Base-by-base conservation (phyloP, 177 flowering plant genomes). In the Tripterygium wilfordii region DNA sequence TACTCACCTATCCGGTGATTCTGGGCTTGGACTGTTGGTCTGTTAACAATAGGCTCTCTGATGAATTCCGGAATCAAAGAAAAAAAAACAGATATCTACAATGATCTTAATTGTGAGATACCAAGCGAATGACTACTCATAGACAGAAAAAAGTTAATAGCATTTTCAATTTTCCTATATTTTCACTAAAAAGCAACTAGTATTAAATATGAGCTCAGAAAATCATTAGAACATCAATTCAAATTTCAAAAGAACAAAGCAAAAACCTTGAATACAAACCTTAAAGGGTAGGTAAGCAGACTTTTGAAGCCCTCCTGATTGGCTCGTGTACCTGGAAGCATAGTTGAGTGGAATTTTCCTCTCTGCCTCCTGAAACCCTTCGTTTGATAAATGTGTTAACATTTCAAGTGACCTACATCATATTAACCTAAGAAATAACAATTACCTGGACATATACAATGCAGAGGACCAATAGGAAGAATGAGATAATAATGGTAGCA, bases 241-340 rank as follows among this genome's bases (percentile, higher is more conserved):
- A n/a, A n/a, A n/a, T n/a, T n/a, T 8, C 9, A 24, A 31, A 17
- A 36, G 31, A 3, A 17, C 26, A 15, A 22, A 36, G 14, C 10
- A 8, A 16, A 17, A 40, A 15, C 13, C 10, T 37, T 20, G 27
- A 26, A 28, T n/a, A 61, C 69, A 58, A 36, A 92, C 99, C 96
- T 92, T 92, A 54, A 92, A 92, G 44, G 99, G 99, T 27, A 88
- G 72, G 65, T 92, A 92, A n/a, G 99, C 99, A 64, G 99, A 88
- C 72, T 67, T 83, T 57, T 86, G 77, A 55, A 78, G 85, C 30
- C 98, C 98, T n/a, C 85, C 91, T 40, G 70, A 55, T 63, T 59
- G 79, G 50, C 79, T 78, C 36, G 74, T 71, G 49, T 82, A 92
- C 63, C 96, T 80, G 18, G 88, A 84, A 18, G 99, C 99, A 74